These are phyloP conservation scores for Canavalia ensiformis DNA, from an alignment of 306 rosid genomes.

Conservation along the genomic window DNA sequence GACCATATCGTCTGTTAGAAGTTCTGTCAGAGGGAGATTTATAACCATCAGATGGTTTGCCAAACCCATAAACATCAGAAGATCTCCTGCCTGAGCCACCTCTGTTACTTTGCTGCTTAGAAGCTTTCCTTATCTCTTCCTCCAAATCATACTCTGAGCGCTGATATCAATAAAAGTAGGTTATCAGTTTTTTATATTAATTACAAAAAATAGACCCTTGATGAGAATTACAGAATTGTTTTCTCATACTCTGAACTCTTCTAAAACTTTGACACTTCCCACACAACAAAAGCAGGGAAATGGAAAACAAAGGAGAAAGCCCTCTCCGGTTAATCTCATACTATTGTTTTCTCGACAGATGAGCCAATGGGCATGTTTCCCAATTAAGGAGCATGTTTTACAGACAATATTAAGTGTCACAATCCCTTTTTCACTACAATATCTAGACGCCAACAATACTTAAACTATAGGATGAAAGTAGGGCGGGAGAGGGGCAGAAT, in stretches of 20 bases:
- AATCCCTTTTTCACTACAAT: not conserved
- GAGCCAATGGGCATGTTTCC: constrained; percentile 15
- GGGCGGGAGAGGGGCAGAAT: not conserved
- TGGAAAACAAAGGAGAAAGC: constrained; percentile 37
- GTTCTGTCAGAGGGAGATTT: constrained; percentile 61
- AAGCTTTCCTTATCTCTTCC: constrained; percentile 76
- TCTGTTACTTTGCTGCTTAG: constrained; percentile 59
- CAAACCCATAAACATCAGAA: constrained; percentile 58
- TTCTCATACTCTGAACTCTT: not conserved
- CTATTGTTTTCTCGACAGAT: constrained; percentile 21
- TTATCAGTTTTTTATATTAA: constrained; percentile 40
- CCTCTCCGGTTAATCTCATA: constrained; percentile 5
- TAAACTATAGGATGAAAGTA: not conserved
- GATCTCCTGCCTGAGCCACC: constrained; percentile 64
- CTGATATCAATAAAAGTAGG: constrained; percentile 53
- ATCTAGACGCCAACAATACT: not conserved
- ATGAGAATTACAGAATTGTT: constrained; percentile 33
- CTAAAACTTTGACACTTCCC: not conserved
- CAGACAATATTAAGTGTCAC: constrained; percentile 21
- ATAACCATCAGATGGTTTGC: constrained; percentile 55
- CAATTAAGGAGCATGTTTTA: constrained; percentile 22
- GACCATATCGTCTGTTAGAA: constrained; percentile 50
- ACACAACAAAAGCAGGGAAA: constrained; percentile 34
- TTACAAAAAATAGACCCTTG: constrained; percentile 33
- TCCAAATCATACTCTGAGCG: constrained; percentile 85